A percentile compares a stretch with the other conserved stretches of the same genome.
phyloP scores from a whole-genome alignment of 306 rosid species.

The Ziziphus jujuba region DNA sequence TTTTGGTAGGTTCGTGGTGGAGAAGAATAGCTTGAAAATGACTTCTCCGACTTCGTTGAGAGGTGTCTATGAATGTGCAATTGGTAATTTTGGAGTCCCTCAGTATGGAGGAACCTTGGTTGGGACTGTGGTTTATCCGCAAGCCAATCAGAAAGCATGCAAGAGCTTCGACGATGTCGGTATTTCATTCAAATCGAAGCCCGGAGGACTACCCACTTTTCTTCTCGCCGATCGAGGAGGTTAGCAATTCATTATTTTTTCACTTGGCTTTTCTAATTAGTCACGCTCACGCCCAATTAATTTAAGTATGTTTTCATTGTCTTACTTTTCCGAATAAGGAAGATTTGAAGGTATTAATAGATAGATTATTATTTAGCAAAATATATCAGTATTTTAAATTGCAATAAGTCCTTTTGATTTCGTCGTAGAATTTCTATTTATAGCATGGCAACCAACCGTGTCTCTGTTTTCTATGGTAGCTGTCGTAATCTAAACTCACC shows the following conservation, averaged over 20 bases:
- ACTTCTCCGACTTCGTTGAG: slow-evolving; percentile 60
- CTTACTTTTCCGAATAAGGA: background rate
- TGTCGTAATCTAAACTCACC: background rate
- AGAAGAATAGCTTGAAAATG: slow-evolving; percentile 85
- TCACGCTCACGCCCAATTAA: background rate
- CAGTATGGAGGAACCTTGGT: slow-evolving; percentile 86
- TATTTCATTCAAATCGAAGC: slow-evolving; percentile 60
- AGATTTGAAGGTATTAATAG: no score
- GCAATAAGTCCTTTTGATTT: background rate
- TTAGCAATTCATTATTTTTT: slow-evolving; percentile 11
- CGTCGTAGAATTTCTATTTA: background rate
- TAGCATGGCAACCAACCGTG: background rate
- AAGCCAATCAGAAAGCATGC: slow-evolving; percentile 78
- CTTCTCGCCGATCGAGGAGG: slow-evolving; percentile 95
- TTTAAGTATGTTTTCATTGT: background rate
- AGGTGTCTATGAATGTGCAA: slow-evolving; percentile 79
- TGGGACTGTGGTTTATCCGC: slow-evolving; percentile 73
- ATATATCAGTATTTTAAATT: background rate
- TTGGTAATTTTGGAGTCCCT: slow-evolving; percentile 97
- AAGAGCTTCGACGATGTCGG: slow-evolving; percentile 48
- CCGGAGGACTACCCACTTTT: slow-evolving; percentile 77
- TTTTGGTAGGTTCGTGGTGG: slow-evolving; percentile 82
- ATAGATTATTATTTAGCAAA: background rate
- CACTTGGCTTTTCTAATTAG: background rate
- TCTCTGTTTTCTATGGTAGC: background rate